These are phyloP conservation scores for Xylaria sp. DNA, from an alignment of 2,329 filamentous ascomycete genomes.

Conservation along the genomic window DNA sequence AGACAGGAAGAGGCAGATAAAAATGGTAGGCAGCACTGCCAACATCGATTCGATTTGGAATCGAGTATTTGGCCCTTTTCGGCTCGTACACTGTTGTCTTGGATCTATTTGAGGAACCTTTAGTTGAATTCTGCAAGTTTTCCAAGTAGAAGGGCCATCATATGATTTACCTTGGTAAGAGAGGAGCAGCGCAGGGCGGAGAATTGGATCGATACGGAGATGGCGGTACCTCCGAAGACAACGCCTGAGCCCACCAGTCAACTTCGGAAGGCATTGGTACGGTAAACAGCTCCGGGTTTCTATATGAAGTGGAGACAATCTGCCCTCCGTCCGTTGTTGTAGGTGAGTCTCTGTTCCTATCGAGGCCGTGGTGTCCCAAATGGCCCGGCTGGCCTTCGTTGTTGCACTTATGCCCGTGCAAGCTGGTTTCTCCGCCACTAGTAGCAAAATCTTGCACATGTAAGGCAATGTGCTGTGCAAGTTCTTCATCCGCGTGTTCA, in stretches of 20 bases:
- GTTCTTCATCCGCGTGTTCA: conserved; percentile 31
- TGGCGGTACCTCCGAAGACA: conserved; percentile 23
- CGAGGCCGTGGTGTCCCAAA: conserved; percentile 40
- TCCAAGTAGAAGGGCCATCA: neutral
- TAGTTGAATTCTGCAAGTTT: neutral
- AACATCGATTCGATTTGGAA: conserved; percentile 8
- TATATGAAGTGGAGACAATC: conserved; percentile 17
- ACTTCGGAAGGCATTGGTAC: conserved; percentile 13
- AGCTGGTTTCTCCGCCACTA: conserved; percentile 24
- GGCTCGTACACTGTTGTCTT: conserved; percentile 33
- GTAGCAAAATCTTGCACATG: conserved; percentile 40
- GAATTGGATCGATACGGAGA: conserved; percentile 7
- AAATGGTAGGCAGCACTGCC: conserved; percentile 34
- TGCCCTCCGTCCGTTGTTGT: conserved; percentile 30
- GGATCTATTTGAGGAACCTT: conserved; percentile 12
- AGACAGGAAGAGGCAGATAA: conserved; percentile 35
- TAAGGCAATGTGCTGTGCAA: conserved; percentile 40
- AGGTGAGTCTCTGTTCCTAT: conserved; percentile 46
- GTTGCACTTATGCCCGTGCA: conserved; percentile 28
- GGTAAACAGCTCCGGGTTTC: neutral
- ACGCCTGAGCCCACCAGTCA: conserved; percentile 37
- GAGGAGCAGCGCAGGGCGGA: conserved; percentile 15
- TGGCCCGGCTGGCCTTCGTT: conserved; percentile 26
- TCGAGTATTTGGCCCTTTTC: conserved; percentile 8
- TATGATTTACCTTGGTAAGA: conserved; percentile 24